Base-by-base conservation (phyloP, 164 flowering plant species). In the Tinospora cordifolia region DNA sequence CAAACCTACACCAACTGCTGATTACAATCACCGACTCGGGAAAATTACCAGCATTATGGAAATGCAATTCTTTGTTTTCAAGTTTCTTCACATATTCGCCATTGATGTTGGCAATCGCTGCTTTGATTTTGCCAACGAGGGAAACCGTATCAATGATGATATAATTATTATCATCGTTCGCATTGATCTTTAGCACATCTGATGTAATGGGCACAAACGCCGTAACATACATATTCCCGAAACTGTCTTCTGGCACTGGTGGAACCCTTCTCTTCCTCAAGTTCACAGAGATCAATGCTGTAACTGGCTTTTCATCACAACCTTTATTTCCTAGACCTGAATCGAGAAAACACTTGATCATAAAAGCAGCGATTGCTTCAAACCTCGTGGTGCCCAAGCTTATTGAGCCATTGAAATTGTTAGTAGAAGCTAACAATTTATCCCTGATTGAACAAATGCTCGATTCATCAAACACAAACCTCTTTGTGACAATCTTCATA, bases 301-400 rank as follows among this genome's bases (percentile, higher is more conserved):
- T 0, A 34, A 78, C 80, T 67, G 67, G 36, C 15, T 7, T 1
- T 17, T 64, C 12, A 15, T 36, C 26, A 13, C 26, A 17, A 30
- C 36, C 36, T 30, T 30, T 13, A n/a, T 14, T 71, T 24, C 26
- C 26, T 58, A 44, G 69, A 9, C 69, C 15, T 2, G 21, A 40
- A 25, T 6, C 82, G 81, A 17, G 74, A 6, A 54, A 25, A 58
- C 71, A 69, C 62, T 78, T 80, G 85, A 86, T 84, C 24, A 89
- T 39, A 65, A 87, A 72, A 2, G 87, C 83, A 0, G 90, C 76
- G 17, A 89, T 78, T 0, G 68, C 78, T 72, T 84, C 87, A 0
- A 87, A 75, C 0, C 86, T 74, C 0, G 88, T 84, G 0, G 88
- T 85, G 54, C 15, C 38, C 6, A 39, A 72, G 36, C 36, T 30